A percentile compares a stretch with the other conserved stretches of the same genome.
phyloP scores from a whole-genome alignment of 2,329 filamentous ascomycete species.

The Aureobasidium leucospermi region DNA sequence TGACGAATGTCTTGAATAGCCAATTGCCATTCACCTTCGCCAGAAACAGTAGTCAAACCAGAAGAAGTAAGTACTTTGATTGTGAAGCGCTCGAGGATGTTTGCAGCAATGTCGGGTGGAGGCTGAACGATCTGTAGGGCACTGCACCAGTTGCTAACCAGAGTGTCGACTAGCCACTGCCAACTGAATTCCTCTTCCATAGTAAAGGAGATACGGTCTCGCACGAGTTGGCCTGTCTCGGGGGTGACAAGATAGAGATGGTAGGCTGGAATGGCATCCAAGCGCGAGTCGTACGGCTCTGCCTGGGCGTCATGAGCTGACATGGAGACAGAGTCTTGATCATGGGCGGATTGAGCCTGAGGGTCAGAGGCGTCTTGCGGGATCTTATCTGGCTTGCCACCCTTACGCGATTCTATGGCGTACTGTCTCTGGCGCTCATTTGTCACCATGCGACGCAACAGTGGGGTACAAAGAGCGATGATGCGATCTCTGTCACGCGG shows the following conservation, averaged over 20 bases:
- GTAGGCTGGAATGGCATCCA: neutral
- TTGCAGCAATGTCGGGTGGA: constrained; percentile 3
- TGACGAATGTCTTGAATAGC: constrained; percentile 10
- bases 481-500: constrained; percentile 49
- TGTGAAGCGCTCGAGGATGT: constrained; percentile 5
- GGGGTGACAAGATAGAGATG: constrained; percentile 8
- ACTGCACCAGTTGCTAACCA: constrained; percentile 9
- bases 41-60: constrained; percentile 7
- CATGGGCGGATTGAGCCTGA: neutral
- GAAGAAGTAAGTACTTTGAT: constrained; percentile 14
- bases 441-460: constrained; percentile 52
- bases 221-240: neutral
- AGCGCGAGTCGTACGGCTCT: neutral
- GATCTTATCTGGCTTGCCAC: constrained; percentile 12
- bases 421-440: constrained; percentile 53
- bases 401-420: constrained; percentile 49
- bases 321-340: neutral
- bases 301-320: neutral
- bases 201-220: constrained; percentile 8
- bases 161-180: constrained; percentile 2
- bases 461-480: constrained; percentile 49
- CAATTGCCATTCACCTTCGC: constrained; percentile 9
- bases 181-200: constrained; percentile 3
- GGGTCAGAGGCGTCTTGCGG: neutral
- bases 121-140: constrained; percentile 3